Percentiles rank a stretch among this genome's conserved stretches.
Evolutionary conservation across 2,329 filamentous ascomycete species (phyloP).

Genomic region (Fusarium mangiferae): DNA sequence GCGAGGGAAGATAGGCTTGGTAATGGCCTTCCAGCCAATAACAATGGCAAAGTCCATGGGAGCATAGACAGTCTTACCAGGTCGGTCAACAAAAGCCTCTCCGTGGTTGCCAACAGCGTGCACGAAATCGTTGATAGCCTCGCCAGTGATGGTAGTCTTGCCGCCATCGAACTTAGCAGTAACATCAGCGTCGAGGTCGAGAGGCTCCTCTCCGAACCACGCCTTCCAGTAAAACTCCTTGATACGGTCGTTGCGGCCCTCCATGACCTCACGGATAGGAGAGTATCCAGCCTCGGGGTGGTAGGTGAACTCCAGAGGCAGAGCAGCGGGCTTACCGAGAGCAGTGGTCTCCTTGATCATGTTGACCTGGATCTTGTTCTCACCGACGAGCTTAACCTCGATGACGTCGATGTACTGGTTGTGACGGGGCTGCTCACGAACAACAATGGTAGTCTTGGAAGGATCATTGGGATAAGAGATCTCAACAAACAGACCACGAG

Average conservation of each 20-base stretch:
- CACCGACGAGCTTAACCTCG: slow-evolving; percentile 79
- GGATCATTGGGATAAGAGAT: slow-evolving; percentile 84
- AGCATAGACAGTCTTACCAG: slow-evolving; percentile 91
- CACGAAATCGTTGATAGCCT: slow-evolving; percentile 98
- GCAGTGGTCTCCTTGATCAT: slow-evolving; percentile 95
- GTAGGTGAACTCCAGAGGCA: slow-evolving; percentile 91
- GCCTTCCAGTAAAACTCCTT: slow-evolving; percentile 99
- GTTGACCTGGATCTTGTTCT: slow-evolving; percentile 85
- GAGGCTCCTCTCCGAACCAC: slow-evolving; percentile 90
- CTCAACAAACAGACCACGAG: slow-evolving; percentile 88
- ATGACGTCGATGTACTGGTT: slow-evolving; percentile 91
- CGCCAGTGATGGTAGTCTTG: slow-evolving; percentile 83
- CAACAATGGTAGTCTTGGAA: slow-evolving; percentile 82
- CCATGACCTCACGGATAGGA: slow-evolving; percentile 97
- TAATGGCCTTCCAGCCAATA: slow-evolving; percentile 99
- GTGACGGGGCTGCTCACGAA: slow-evolving; percentile 87
- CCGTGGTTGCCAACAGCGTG: slow-evolving; percentile 98
- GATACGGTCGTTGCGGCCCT: slow-evolving; percentile 94
- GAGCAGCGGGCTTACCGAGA: slow-evolving; percentile 80
- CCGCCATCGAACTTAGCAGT: slow-evolving; percentile 92
- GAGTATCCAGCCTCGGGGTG: slow-evolving; percentile 96
- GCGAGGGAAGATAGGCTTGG: slow-evolving; percentile 97
- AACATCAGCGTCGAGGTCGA: slow-evolving; percentile 86
- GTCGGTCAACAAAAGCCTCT: slow-evolving; percentile 95
- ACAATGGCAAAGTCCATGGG: slow-evolving; percentile 99